Percentiles rank a stretch among this genome's conserved stretches.
Evolutionary conservation across 129 eudicot species (phyloP).

Genomic region (Lactuca saligna): DNA sequence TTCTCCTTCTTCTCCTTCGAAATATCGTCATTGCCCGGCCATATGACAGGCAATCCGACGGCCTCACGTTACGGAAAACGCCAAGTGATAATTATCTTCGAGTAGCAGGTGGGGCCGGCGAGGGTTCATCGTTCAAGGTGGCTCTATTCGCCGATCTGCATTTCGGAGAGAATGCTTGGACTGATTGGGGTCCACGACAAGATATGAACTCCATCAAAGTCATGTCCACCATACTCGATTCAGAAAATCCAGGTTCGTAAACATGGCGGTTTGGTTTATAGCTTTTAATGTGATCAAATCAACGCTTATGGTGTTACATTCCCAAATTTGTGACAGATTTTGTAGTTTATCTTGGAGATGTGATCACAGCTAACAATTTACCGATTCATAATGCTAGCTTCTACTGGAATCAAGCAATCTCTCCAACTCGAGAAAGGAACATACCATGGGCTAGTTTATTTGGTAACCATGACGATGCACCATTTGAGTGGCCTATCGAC

Average conservation of each 20-base stretch:
- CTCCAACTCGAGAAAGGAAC: slow-evolving; percentile 71
- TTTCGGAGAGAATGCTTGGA: slow-evolving; percentile 84
- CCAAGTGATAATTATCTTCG: slow-evolving; percentile 32
- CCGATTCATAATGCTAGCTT: slow-evolving; percentile 70
- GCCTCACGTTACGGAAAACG: slow-evolving; percentile 20
- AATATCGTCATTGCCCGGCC: slow-evolving; percentile 16
- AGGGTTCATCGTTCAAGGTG: slow-evolving; percentile 61
- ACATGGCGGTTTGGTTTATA: background rate
- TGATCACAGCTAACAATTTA: slow-evolving; percentile 92
- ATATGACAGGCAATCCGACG: slow-evolving; percentile 7
- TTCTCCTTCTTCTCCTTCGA: slow-evolving; percentile 6
- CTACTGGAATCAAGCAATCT: slow-evolving; percentile 84
- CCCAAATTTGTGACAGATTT: slow-evolving; percentile 54
- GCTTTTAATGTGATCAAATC: background rate
- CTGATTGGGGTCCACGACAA: slow-evolving; percentile 83
- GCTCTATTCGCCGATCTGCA: slow-evolving; percentile 91
- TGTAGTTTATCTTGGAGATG: slow-evolving; percentile 92
- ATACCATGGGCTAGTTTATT: slow-evolving; percentile 89
- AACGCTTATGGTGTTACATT: background rate
- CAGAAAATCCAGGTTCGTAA: slow-evolving; percentile 61
- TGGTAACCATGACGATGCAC: slow-evolving; percentile 93
- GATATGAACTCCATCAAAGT: slow-evolving; percentile 59
- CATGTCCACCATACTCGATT: slow-evolving; percentile 78
- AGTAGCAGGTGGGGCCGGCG: slow-evolving; percentile 27
- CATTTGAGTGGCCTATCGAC: slow-evolving; percentile 89